Base-by-base conservation (phyloP, 1,139 yeast genomes). In the Magnusiomyces clavatus region DNA sequence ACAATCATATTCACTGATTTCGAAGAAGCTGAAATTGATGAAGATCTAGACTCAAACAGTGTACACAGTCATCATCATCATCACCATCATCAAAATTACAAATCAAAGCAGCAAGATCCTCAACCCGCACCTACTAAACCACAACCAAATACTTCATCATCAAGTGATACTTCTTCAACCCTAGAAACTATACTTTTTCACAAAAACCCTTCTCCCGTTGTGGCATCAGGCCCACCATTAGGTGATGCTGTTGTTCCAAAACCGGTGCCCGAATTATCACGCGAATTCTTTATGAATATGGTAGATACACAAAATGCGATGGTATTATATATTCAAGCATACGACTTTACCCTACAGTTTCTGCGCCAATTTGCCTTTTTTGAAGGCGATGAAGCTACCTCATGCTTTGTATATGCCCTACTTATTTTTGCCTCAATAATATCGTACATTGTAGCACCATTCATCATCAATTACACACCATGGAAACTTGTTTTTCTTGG, bases 301-400 rank as follows among this genome's bases (percentile, higher is more conserved):
- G 86, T 95, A 0, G 96, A 88, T 68, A 73, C 88, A 52, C 96
- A 88, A 63, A 88, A 88, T 65, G 83, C 82, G 60, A 83, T 86
- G 88, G 66, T 82, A n/a, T 64, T 82, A 16, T 86, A 82, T 62
- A 80, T 84, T 11, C 66, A 70, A n/a, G 68, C 73, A 0, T 87
- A 82, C 74, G 94, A 88, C 66, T 72, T 74, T 38, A 54, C 78
- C 5, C 70, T 75, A 24, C 69, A 74, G 63, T 55, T 78, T 48
- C 71, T 86, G 31, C 68, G 71, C 31, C 80, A 79, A 56, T 81
- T 82, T 63, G 79, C 86, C 1, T 83, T 77, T 64, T 88, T 82
- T 64, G 74, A 75, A 55, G 80, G 83, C 62, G 90, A 83, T 60
- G 76, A 78, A 47, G 60, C 81, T 2, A 80, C 87, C n/a, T 71